Percentiles rank a stretch among this genome's conserved stretches.
Conservation (phyloP, 768 basidiomycete species). For the Leccinum incarnatum region DNA sequence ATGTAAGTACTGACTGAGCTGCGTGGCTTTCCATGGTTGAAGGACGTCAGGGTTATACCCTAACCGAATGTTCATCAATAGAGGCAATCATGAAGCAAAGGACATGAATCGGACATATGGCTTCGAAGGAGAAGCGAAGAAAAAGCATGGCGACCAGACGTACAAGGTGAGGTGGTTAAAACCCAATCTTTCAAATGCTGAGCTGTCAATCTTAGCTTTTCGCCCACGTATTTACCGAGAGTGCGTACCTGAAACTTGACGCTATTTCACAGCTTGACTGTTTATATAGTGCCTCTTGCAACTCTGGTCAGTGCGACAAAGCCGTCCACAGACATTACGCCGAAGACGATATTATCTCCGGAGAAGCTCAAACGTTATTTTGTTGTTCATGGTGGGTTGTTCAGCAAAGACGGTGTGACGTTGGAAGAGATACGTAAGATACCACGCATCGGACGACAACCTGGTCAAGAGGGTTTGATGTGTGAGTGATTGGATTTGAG, state of each 20-base stretch:
- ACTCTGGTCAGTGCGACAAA: constrained; percentile 79
- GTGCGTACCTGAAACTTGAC: constrained; percentile 42
- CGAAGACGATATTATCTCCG: constrained; percentile 71
- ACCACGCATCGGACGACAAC: constrained; percentile 83
- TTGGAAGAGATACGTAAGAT: constrained; percentile 91
- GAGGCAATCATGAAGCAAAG: constrained; percentile 95
- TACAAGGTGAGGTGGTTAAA: constrained; percentile 62
- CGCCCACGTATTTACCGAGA: constrained; percentile 86
- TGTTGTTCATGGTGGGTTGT: constrained; percentile 94
- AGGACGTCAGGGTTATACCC: constrained; percentile 81
- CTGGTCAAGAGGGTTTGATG: constrained; percentile 94
- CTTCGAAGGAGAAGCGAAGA: constrained; percentile 94
- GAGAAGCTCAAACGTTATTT: constrained; percentile 87
- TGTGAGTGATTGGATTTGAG: constrained; percentile 49
- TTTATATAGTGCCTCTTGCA: constrained; percentile 76
- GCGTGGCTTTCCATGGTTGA: constrained; percentile 11
- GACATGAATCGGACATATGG: constrained; percentile 97
- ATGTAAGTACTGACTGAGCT: constrained; percentile 48
- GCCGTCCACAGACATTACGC: constrained; percentile 39
- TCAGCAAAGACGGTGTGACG: constrained; percentile 93
- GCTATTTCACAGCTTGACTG: constrained; percentile 5
- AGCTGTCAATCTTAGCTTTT: constrained; percentile 58
- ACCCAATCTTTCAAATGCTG: neutral
- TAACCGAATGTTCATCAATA: constrained; percentile 84
- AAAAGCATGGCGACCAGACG: constrained; percentile 94